Base-by-base conservation (phyloP, 2,329 filamentous ascomycete genomes). In the Fusarium avenaceum region DNA sequence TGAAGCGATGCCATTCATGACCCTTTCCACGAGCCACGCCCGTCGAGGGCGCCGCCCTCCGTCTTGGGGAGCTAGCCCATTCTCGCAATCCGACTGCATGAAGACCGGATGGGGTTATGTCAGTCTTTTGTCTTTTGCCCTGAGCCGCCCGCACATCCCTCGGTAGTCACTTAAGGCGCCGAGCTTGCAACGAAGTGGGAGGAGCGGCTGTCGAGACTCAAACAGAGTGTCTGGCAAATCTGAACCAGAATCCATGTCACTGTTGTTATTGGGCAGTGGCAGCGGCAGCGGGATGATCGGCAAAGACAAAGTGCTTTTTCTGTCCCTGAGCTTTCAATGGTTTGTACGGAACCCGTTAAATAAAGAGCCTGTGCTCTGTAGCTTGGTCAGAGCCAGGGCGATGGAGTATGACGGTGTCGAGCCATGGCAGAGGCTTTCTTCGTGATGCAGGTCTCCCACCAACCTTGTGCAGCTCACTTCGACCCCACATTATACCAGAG, bases 1-100 rank as follows among this genome's bases (percentile, higher is more conserved):
- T 22, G 47, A 69, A 69, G 65, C 61, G 52, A 69, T 44, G 19
- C 51, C 56, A 63, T 51, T 43, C 28, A 62, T 15, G 44, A 30
- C 19, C 28, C 30, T 32, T 44, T 44, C 47, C 40, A 47, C 24
- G 55, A 42, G 55, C 65, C 65, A 65, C 51, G 40, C 30, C 59
- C 54, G 57, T 48, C 30, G n/a, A 22, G 44, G 32, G 67, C 57
- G 51, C 57, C 50, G 60, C 54, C 44, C 35, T 40, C 66, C 42
- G 63, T 24, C 24, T 58, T 33, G n/a, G 38, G 32, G 32, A 42
- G 33, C 63, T 56, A 61, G 45, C 22, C 46, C 48, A 26, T 48
- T 57, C 17, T 45, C 39, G 50, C 33, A 20, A 54, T 48, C 39
- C 22, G 35, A 58, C 55, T 58, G 32, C 47, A 40, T 48, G 46